Evolutionary conservation across 495 filamentous ascomycete genomes (phyloP).

Genomic region (Tetracladium marchalianum): DNA sequence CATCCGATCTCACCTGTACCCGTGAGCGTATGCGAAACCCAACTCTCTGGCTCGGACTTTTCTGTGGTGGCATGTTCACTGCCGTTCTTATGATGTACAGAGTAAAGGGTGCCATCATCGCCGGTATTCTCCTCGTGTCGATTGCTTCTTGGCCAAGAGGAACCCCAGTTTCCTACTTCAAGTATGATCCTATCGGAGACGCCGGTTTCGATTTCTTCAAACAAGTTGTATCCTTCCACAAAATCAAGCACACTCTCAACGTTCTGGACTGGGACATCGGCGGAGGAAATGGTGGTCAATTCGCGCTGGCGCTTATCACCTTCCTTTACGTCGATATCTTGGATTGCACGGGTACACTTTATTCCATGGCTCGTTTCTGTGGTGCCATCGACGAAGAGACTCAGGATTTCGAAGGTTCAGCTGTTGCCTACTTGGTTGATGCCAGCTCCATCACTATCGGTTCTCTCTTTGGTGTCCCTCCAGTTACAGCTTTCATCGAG

Average conservation of each 20-base stretch:
- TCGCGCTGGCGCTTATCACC: constrained; percentile 69
- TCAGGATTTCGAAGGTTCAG: constrained; percentile 69
- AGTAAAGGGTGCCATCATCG: constrained; percentile 72
- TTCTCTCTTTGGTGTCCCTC: constrained; percentile 60
- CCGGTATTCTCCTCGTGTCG: constrained; percentile 69
- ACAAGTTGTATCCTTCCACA: constrained; percentile 70
- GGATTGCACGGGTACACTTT: constrained; percentile 66
- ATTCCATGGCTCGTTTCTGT: constrained; percentile 75
- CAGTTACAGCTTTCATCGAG: constrained; percentile 76
- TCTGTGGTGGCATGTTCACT: constrained; percentile 70
- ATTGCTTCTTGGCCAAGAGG: constrained; percentile 75
- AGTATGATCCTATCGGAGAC: constrained; percentile 54
- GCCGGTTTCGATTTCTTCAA: constrained; percentile 72
- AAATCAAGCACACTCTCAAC: constrained; percentile 52
- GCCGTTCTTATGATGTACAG: constrained; percentile 71
- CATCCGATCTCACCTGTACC: constrained; percentile 8
- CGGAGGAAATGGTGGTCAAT: constrained; percentile 50
- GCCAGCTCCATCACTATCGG: constrained; percentile 70
- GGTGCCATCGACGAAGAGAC: constrained; percentile 63
- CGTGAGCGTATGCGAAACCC: constrained; percentile 66
- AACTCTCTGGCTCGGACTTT: constrained; percentile 76
- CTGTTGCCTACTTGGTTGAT: constrained; percentile 70
- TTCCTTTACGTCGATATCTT: constrained; percentile 83
- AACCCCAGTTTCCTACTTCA: constrained; percentile 69
- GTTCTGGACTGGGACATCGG: constrained; percentile 61